Evolutionary conservation across 768 basidiomycete species (phyloP).

Genomic region (Amanita rubescens): DNA sequence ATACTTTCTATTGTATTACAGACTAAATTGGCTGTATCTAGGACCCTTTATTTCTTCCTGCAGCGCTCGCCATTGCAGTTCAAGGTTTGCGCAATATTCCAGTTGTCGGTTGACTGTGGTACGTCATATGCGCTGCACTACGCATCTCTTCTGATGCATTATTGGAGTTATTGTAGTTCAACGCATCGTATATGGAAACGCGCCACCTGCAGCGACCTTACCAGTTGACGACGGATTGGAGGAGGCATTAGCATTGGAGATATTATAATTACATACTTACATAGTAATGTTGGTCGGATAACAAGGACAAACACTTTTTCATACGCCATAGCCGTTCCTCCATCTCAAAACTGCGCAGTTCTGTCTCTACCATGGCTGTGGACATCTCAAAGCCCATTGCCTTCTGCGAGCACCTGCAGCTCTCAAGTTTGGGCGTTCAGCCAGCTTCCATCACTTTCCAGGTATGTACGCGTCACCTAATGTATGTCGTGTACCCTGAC

Average conservation of each 20-base stretch:
- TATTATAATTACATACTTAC: neutral
- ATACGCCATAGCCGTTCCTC: neutral
- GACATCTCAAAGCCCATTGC: constrained; percentile 71
- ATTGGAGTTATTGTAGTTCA: constrained; percentile 61
- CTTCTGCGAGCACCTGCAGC: constrained; percentile 88
- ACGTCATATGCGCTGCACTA: constrained; percentile 20
- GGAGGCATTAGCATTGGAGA: constrained; percentile 61
- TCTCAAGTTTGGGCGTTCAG: constrained; percentile 93
- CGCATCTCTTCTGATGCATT: constrained; percentile 7
- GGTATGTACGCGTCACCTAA: constrained; percentile 42
- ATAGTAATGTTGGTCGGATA: neutral
- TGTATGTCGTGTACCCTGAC: constrained; percentile 21
- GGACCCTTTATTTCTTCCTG: constrained; percentile 75
- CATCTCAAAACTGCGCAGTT: constrained; percentile 9
- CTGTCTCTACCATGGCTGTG: constrained; percentile 39
- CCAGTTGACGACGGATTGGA: constrained; percentile 64
- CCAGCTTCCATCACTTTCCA: constrained; percentile 97
- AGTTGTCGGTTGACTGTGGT: constrained; percentile 75
- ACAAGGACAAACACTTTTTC: constrained; percentile 6
- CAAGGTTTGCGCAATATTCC: constrained; percentile 77
- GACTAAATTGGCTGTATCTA: constrained; percentile 19
- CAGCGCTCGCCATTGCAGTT: constrained; percentile 71
- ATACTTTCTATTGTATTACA: neutral
- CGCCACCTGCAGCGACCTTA: constrained; percentile 46
- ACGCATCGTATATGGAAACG: constrained; percentile 66